A percentile compares a stretch with the other conserved stretches of the same genome.
These are phyloP conservation scores for Hyphodiscus sp. DNA, from an alignment of 2,329 filamentous ascomycete species.

Conservation along the genomic window DNA sequence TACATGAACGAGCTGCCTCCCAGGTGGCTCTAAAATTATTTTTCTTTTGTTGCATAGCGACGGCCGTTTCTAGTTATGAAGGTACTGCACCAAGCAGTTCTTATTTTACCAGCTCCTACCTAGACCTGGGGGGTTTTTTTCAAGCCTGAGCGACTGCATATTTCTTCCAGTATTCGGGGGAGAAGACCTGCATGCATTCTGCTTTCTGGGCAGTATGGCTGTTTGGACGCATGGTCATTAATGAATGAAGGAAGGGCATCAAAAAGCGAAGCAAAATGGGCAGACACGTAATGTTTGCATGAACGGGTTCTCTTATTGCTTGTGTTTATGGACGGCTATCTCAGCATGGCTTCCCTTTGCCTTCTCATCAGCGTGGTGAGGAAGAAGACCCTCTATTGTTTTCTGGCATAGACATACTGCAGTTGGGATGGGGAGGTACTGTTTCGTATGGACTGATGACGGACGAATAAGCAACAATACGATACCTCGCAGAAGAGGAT, in stretches of 20 bases:
- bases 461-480: background rate
- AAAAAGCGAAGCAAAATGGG: conserved; percentile 4
- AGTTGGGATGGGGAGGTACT: conserved; percentile 1
- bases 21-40: conserved; percentile 3
- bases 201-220: background rate
- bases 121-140: conserved; percentile 11
- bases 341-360: background rate
- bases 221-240: conserved; percentile 1
- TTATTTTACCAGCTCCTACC: conserved; percentile 15
- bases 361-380: background rate
- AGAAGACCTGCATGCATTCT: background rate
- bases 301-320: background rate
- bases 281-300: conserved; percentile 9
- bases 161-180: background rate
- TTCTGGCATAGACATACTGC: conserved; percentile 8
- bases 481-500: background rate
- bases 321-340: background rate
- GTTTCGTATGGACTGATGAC: conserved; percentile 11
- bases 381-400: background rate
- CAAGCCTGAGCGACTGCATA: background rate
- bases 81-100: conserved; percentile 19
- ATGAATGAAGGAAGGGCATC: background rate
- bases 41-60: conserved; percentile 36
- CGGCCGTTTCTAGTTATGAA: conserved; percentile 27
- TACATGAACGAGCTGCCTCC: conserved; percentile 19